phyloP scores from a whole-genome alignment of 1,139 yeast genomes.

The Torulaspora pretoriensis region DNA sequence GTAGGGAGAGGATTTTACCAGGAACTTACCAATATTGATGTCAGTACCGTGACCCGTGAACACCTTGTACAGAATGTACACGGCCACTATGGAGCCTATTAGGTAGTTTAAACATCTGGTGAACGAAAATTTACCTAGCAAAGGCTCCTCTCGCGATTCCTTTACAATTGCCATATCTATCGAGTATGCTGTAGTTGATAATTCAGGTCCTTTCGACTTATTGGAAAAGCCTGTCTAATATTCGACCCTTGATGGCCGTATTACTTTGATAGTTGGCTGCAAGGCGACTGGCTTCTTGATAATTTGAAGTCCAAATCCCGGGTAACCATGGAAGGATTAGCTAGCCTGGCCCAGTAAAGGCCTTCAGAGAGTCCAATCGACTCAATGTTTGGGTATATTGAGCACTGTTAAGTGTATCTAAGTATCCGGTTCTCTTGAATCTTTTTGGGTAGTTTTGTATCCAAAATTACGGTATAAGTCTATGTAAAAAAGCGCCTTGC shows the following conservation, averaged over 20 bases:
- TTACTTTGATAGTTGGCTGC: background rate
- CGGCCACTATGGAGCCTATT: slow-evolving; percentile 22
- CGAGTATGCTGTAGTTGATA: background rate
- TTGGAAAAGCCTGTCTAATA: background rate
- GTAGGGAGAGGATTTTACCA: slow-evolving; percentile 85
- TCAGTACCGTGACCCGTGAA: slow-evolving; percentile 90
- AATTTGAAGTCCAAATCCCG: background rate
- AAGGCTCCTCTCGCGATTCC: slow-evolving; percentile 17
- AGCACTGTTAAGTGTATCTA: too few species aligned
- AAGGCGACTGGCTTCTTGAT: background rate
- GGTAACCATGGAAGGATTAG: background rate
- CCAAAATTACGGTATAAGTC: background rate
- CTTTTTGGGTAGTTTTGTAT: background rate
- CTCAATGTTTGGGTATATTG: background rate
- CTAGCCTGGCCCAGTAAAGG: too few species aligned
- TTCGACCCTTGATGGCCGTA: slow-evolving; percentile 1
- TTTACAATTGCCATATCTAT: slow-evolving; percentile 12
- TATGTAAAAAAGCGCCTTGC: background rate
- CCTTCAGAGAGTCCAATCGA: background rate
- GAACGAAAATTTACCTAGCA: slow-evolving; percentile 20
- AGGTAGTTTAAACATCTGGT: slow-evolving; percentile 19
- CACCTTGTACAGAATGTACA: slow-evolving; percentile 54
- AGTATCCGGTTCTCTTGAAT: background rate
- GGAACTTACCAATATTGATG: slow-evolving; percentile 85
- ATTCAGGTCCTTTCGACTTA: background rate